A percentile compares a stretch with the other conserved stretches of the same genome.
These are phyloP conservation scores for Fusarium fracticaudum DNA, from an alignment of 2,329 filamentous ascomycete genomes.

Conservation along the genomic window DNA sequence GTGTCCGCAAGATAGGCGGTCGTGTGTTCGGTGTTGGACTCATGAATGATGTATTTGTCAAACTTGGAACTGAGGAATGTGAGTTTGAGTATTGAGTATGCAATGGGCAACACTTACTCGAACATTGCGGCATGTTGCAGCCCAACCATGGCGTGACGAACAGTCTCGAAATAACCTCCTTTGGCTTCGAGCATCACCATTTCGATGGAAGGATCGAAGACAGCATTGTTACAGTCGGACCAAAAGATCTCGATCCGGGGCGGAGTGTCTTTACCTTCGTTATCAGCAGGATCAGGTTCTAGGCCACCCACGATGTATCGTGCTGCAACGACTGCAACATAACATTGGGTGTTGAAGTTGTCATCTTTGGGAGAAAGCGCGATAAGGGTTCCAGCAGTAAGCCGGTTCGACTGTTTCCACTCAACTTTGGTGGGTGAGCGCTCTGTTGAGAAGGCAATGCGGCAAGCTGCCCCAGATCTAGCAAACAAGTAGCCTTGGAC, in stretches of 20 bases:
- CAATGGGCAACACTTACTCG: constrained; percentile 56
- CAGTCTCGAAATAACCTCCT: constrained; percentile 79
- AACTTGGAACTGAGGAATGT: constrained; percentile 61
- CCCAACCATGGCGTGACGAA: constrained; percentile 76
- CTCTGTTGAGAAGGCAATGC: constrained; percentile 75
- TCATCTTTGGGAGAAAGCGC: constrained; percentile 65
- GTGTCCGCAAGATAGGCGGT: constrained; percentile 45
- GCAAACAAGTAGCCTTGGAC: constrained; percentile 73
- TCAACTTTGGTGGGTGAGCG: constrained; percentile 72
- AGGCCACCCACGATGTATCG: constrained; percentile 69
- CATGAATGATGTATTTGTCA: constrained; percentile 67
- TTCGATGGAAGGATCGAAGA: constrained; percentile 74
- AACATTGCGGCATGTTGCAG: constrained; percentile 69
- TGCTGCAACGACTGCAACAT: constrained; percentile 77
- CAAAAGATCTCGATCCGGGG: constrained; percentile 82
- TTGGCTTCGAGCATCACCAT: constrained; percentile 84
- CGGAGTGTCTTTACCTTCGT: constrained; percentile 51
- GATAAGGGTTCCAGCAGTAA: constrained; percentile 63
- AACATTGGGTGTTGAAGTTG: constrained; percentile 70
- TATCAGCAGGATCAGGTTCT: constrained; percentile 56
- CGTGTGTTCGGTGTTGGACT: constrained; percentile 47
- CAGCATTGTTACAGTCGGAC: constrained; percentile 64
- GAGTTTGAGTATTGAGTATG: not conserved
- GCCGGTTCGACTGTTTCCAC: constrained; percentile 66
- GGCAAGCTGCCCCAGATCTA: constrained; percentile 69